Conservation (phyloP, 2,329 filamentous ascomycete species). For the Aureobasidium leucospermi region DNA sequence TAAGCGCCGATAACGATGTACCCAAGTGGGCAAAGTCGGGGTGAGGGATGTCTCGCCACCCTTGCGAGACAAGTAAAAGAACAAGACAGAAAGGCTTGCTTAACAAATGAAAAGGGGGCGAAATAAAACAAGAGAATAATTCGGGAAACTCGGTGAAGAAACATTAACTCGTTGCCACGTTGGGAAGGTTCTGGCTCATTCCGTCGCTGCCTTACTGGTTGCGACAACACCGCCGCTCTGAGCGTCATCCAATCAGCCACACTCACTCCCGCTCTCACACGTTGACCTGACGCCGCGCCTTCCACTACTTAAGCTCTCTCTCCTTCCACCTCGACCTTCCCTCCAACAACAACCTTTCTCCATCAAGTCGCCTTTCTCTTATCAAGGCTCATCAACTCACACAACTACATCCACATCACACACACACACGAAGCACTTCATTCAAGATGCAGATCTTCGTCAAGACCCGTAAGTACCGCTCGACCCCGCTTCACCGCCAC, state of each 20-base stretch:
- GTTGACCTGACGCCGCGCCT: background rate
- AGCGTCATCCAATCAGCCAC: slow-evolving; percentile 12
- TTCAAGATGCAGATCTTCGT: slow-evolving; percentile 88
- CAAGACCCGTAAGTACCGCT: slow-evolving; percentile 72
- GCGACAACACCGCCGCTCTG: slow-evolving; percentile 8
- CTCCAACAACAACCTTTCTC: background rate
- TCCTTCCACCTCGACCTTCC: slow-evolving; percentile 1
- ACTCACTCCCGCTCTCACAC: slow-evolving; percentile 9
- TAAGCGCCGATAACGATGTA: slow-evolving; percentile 13
- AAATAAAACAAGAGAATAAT: background rate
- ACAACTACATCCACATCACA: slow-evolving; percentile 19
- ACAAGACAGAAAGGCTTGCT: background rate
- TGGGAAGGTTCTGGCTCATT: slow-evolving; percentile 13
- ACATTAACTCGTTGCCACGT: background rate
- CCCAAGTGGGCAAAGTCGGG: slow-evolving; percentile 1
- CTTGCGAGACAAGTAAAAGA: background rate
- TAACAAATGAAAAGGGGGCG: background rate
- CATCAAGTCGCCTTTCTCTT: background rate
- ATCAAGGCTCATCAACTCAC: slow-evolving; percentile 12
- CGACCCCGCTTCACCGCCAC: slow-evolving; percentile 22
- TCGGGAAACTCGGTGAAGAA: background rate
- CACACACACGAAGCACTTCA: slow-evolving; percentile 18
- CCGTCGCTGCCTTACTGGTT: slow-evolving; percentile 11
- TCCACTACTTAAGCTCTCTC: slow-evolving; percentile 1
- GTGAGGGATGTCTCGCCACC: slow-evolving; percentile 5